A percentile compares a stretch with the other conserved stretches of the same genome.
These are phyloP conservation scores for Schizothecium vesticola DNA, from an alignment of 495 filamentous ascomycete species.

Conservation along the genomic window DNA sequence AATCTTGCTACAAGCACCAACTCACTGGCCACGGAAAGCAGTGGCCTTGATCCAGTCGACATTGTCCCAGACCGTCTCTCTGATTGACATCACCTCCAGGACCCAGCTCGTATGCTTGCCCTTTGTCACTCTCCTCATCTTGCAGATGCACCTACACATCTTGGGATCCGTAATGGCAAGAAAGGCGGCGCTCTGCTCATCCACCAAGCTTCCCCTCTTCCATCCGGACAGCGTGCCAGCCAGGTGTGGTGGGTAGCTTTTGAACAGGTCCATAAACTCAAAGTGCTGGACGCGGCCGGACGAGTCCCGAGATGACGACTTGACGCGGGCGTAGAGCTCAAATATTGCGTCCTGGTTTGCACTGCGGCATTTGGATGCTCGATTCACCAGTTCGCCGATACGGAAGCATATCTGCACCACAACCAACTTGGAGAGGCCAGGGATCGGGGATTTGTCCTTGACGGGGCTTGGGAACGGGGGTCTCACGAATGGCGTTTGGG, in stretches of 20 bases:
- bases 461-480: constrained; percentile 44
- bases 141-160: constrained; percentile 52
- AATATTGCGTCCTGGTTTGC: constrained; percentile 42
- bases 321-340: constrained; percentile 56
- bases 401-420: constrained; percentile 57
- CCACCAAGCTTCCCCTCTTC: constrained; percentile 40
- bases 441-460: constrained; percentile 47
- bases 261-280: constrained; percentile 54
- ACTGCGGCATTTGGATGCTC: constrained; percentile 32
- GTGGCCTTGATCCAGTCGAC: constrained; percentile 34
- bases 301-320: constrained; percentile 44
- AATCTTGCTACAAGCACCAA: background rate
- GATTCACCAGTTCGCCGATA: constrained; percentile 50
- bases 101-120: constrained; percentile 32
- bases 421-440: constrained; percentile 43
- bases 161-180: constrained; percentile 22
- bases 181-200: constrained; percentile 43
- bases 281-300: constrained; percentile 49
- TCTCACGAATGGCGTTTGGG: constrained; percentile 37
- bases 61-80: constrained; percentile 49
- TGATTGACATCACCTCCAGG: constrained; percentile 48
- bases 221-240: constrained; percentile 46
- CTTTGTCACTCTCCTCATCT: constrained; percentile 40
- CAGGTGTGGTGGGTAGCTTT: constrained; percentile 49
- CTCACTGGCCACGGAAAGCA: constrained; percentile 7